Evolutionary conservation across 768 basidiomycete genomes (phyloP), one percentile per base, ranked within the genome.

Genomic region (Crassisporium funariophilum): DNA sequence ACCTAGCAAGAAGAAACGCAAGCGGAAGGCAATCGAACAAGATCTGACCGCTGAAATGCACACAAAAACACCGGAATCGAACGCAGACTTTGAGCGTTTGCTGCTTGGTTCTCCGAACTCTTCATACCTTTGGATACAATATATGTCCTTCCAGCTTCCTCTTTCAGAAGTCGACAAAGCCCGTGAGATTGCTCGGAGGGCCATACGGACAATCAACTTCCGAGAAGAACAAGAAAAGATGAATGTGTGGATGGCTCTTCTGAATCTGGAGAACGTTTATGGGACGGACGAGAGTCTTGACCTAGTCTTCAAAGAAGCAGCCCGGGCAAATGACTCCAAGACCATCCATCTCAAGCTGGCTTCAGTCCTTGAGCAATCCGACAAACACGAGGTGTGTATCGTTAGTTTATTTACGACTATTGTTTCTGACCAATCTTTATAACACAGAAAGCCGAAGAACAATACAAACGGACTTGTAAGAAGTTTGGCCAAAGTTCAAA

Each of bases 81-180:
- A 87, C 50, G 82, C 88, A 23, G 95, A 99, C 64, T 99, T 98
- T 57, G 97, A 99, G 66, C 83, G 97, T 10, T 70, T 91, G 25
- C 78, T 99, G 36, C 77, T 98, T 29, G 91, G 91, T 21, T 94
- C 95, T 0, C 95, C 97, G 1, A 93, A 97, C 63, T 98, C 95
- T 5, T 98, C 97, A 0, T 97, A 88, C 69, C 78, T 98, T 24
- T 99, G 97, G 97, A 86, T 99, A 48, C 95, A 98, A 65, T 99
- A 94, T 66, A 98, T 99, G 93, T 95, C 97, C 7, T 95, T 98
- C 81, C 92, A 95, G 59, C 75, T 98, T 9, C 93, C 93, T 55
- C 79, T 99, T n/a, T 91, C 95, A 22, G 95, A 99, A 68, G 74
- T 97, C 45, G 95, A 94, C 58, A 97, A 95, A 67, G 97, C 95